Conservation (phyloP, 2,329 filamentous ascomycete genomes). For the Apiospora koreana region DNA sequence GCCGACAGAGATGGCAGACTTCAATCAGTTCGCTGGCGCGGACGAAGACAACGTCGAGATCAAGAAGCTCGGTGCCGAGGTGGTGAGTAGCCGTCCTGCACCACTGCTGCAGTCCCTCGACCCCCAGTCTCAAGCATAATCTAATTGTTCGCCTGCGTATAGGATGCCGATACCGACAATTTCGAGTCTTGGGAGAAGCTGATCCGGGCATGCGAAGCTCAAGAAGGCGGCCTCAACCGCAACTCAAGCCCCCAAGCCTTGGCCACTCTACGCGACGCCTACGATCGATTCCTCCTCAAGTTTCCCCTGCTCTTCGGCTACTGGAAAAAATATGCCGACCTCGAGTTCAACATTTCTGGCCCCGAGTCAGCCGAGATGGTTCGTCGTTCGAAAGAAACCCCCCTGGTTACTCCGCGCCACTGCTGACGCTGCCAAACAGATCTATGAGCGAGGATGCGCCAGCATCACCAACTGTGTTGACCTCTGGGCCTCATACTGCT, state of each 20-base stretch:
- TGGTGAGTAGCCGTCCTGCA: conserved; percentile 54
- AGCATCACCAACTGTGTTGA: conserved; percentile 94
- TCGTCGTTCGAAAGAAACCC: conserved; percentile 9
- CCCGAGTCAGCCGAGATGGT: conserved; percentile 98
- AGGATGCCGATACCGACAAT: conserved; percentile 77
- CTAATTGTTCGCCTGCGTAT: conserved; percentile 18
- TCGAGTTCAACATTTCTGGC: conserved; percentile 95
- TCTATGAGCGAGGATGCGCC: conserved; percentile 93
- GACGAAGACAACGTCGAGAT: conserved; percentile 52
- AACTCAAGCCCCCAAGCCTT: conserved; percentile 96
- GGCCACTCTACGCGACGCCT: conserved; percentile 80
- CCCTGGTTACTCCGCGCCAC: conserved; percentile 12
- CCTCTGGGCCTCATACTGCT: conserved; percentile 95
- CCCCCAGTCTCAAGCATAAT: conserved; percentile 11
- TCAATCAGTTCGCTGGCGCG: conserved; percentile 21
- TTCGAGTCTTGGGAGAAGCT: conserved; percentile 96
- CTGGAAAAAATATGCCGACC: conserved; percentile 99
- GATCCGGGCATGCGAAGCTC: conserved; percentile 75
- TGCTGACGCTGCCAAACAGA: conserved; percentile 50
- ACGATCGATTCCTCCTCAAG: conserved; percentile 90
- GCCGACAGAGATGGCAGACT: conserved; percentile 15
- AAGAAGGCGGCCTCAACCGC: conserved; percentile 91
- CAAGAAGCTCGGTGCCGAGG: conserved; percentile 53
- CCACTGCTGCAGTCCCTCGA: not conserved
- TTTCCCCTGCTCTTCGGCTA: conserved; percentile 97